Base-by-base conservation (phyloP, 2,329 filamentous ascomycete species). In the Microsporum audouinii region DNA sequence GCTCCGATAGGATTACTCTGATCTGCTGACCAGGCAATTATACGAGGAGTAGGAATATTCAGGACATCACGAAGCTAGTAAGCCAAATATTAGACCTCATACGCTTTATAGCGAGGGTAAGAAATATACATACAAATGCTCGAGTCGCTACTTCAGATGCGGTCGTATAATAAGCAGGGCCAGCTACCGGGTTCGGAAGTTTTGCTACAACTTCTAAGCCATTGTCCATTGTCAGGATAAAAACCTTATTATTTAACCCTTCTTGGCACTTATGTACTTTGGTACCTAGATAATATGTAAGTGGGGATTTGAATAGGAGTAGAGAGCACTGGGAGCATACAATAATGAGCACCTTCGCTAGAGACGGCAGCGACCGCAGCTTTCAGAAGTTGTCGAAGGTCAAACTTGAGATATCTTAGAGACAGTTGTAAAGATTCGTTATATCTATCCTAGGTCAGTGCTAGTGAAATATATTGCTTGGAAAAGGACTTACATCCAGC, bases 181-280 rank as follows among this genome's bases (percentile, higher is more conserved):
- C 67, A 2, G 68, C 68, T 45, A 70, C 70, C 0, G 68, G 68
- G 47, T 70, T 71, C 10, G 67, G 68, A 31, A 71, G 62, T 58
- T 68, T 68, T 4, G 66, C 68, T 55, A 70, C 61, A 27, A 70
- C 65, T 58, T 71, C 39, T 10, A n/a, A 5, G 5, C 67, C 67
- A 3, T 67, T 67, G 49, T 69, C 64, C 67, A 70, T 70, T 14
- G 64, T 68, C 62, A 76, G 63, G 2, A 71, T 60, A 55, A 76
- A 73, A 17, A 71, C 72, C 68, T 73, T 65, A 62, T 71, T 74
- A 61, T 70, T 70, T 0, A 67, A 68, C 38, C 69, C 70, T 17
- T 67, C 68, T 23, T 69, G 62, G 57, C 68, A 67, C 2, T 65
- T 67, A 55, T 69, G 60, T 17, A 70, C 65, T 57, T 70, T 71